Conservation (phyloP, 345 rosid genomes). For the Eucalyptus globulus region DNA sequence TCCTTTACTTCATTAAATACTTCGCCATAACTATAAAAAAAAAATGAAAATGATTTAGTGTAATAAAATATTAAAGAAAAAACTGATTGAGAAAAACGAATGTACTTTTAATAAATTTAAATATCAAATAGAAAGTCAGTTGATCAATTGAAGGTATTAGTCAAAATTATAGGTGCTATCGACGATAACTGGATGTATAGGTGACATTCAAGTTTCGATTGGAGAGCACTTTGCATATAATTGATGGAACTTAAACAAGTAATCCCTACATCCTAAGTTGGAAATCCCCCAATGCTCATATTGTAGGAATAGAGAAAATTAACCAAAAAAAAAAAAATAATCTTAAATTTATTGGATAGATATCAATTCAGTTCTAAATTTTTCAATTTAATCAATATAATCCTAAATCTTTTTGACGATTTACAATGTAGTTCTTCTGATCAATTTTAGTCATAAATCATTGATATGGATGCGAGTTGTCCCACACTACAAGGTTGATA, state of each 20-base stretch:
- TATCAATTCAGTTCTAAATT: fast-evolving
- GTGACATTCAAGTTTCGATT: too few relatives aligned
- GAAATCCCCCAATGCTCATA: neutral
- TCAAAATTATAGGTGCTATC: neutral
- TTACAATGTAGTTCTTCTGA: neutral
- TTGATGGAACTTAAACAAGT: neutral
- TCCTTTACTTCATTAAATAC: neutral
- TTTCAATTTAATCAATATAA: neutral
- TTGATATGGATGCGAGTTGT: neutral
- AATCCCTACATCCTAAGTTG: neutral
- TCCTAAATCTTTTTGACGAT: neutral
- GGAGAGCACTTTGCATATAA: neutral
- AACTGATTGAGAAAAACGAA: neutral
- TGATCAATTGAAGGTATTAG: neutral
- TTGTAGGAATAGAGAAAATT: neutral
- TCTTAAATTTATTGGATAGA: fast-evolving
- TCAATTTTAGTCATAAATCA: neutral
- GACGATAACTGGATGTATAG: neutral
- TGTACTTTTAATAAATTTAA: neutral
- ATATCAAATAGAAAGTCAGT: neutral
- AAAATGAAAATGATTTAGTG: neutral
- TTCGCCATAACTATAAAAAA: neutral
- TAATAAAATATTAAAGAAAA: neutral
- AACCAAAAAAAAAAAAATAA: fast-evolving
- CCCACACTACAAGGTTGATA: fast-evolving